A percentile compares a stretch with the other conserved stretches of the same genome.
Conservation (phyloP, 495 filamentous ascomycete species). For the Podospora fimiseda region DNA sequence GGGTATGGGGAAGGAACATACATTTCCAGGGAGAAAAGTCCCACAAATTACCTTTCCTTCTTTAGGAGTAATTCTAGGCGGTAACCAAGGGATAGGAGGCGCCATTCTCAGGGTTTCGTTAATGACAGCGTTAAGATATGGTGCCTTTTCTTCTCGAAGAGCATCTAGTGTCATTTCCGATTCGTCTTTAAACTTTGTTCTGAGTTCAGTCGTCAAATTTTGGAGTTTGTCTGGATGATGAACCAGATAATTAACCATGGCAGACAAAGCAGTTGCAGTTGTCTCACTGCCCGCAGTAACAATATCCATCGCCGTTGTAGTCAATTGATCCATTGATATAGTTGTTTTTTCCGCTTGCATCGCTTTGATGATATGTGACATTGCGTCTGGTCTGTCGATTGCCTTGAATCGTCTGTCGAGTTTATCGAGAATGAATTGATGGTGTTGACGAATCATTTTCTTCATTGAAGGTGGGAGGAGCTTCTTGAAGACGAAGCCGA, state of each 20-base stretch:
- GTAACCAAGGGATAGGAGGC: conserved; percentile 25
- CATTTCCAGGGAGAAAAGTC: conserved; percentile 21
- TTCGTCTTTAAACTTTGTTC: conserved; percentile 30
- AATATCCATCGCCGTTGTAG: conserved; percentile 32
- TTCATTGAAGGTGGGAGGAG: conserved; percentile 28
- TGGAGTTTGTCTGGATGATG: conserved; percentile 32
- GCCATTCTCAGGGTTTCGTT: conserved; percentile 40
- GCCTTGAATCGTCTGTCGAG: conserved; percentile 28
- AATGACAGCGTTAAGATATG: conserved; percentile 41
- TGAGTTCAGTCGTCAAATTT: conserved; percentile 39
- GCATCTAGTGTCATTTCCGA: conserved; percentile 43
- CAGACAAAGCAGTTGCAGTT: conserved; percentile 42
- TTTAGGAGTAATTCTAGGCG: conserved; percentile 21
- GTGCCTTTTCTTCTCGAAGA: conserved; percentile 23
- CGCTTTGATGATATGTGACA: conserved; percentile 30
- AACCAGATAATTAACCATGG: conserved; percentile 45
- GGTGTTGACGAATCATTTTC: conserved; percentile 27
- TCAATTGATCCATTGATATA: conserved; percentile 25
- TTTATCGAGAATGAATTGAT: conserved; percentile 35
- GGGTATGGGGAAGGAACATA: conserved; percentile 1
- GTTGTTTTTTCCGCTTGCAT: conserved; percentile 12
- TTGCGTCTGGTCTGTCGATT: conserved; percentile 32
- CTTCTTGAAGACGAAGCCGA: conserved; percentile 26
- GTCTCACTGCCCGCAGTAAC: conserved; percentile 51
- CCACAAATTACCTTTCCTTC: conserved; percentile 28